Base-by-base conservation (phyloP, 1,284 basidiomycete species). In the Cutaneotrichosporon cutaneum region DNA sequence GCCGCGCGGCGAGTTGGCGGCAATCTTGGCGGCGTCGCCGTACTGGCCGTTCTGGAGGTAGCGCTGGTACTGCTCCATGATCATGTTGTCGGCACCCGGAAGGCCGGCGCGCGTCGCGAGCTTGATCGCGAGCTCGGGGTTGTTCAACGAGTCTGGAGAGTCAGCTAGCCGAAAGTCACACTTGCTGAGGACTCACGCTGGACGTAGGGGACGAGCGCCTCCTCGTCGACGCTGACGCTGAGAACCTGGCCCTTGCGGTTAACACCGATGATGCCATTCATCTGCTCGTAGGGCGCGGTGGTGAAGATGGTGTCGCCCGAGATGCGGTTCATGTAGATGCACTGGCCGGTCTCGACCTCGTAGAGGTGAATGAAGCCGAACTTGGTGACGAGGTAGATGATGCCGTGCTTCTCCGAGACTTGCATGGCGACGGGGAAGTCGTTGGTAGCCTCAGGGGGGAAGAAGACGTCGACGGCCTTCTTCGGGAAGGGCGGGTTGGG, bases 361-460 rank as follows among this genome's bases (percentile, higher is more conserved):
- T 99, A 99, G 18, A 99, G 86, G 81, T 99, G 96, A 74, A 99
- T 98, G 82, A 99, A 99, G 56, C 96, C 96, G 78, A 94, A 99
- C 80, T 99, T 99, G 64, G 96, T 99, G 74, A 98, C 91, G 63
- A 99, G 86, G 82, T 96, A 99, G 73, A 97, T 85, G 80, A 99
- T 94, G 54, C 95, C 95, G 80, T 98, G 95, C 74, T 93, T 92
- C 80, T 90, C 88, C 58, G 95, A 99, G 51, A 98, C 92, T 79
- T 99, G 96, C 92, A 99, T 98, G 32, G 95, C 92, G 45, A 99
- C 96, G n/a, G 96, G 96, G 84, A 99, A 99, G 78, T 99, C 96
- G 79, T 94, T 97, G 52, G 90, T 90, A 4, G 96, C 96, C 79
- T 99, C 96, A 1, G 94, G 89, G 59, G 96, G 96, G 87, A 99